A percentile compares a stretch with the other conserved stretches of the same genome.
phyloP scores from a whole-genome alignment of 1,284 basidiomycete genomes.

The Leccinum pachyderme region DNA sequence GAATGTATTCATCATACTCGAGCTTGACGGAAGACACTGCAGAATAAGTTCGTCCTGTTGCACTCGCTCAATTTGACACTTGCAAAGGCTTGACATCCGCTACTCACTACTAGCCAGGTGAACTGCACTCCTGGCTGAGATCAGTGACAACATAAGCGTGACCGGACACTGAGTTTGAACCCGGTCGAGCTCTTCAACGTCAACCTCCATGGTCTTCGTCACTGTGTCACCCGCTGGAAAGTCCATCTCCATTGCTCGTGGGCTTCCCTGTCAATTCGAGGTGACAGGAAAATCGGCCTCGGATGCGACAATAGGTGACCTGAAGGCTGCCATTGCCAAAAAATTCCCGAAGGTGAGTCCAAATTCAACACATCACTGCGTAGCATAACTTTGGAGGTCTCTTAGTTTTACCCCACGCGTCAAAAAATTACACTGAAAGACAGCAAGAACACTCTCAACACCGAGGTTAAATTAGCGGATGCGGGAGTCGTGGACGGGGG shows the following conservation, averaged over 20 bases:
- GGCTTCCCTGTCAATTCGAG: constrained; percentile 57
- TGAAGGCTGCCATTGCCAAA: constrained; percentile 56
- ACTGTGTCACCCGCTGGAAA: constrained; percentile 51
- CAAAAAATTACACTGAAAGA: constrained; percentile 72
- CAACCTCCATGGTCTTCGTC: constrained; percentile 52
- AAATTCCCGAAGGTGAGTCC: constrained; percentile 57
- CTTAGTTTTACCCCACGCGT: constrained; percentile 65
- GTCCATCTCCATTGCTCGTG: constrained; percentile 45
- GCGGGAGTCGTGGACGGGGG: constrained; percentile 57
- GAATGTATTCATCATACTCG: constrained; percentile 42
- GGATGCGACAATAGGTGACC: constrained; percentile 52
- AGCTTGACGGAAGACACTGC: constrained; percentile 37
- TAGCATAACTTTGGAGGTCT: background rate
- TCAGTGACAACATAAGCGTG: constrained; percentile 12
- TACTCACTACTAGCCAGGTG: constrained; percentile 13
- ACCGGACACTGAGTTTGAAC: background rate
- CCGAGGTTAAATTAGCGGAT: constrained; percentile 59
- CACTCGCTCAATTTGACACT: constrained; percentile 8
- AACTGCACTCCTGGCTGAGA: background rate
- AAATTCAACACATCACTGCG: background rate
- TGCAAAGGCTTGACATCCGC: background rate
- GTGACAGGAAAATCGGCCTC: constrained; percentile 46
- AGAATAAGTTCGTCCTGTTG: constrained; percentile 25
- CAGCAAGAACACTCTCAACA: constrained; percentile 59
- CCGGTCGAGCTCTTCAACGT: background rate